phyloP scores from a whole-genome alignment of 169 alveolate genomes.

The Toxoplasma gondii region DNA sequence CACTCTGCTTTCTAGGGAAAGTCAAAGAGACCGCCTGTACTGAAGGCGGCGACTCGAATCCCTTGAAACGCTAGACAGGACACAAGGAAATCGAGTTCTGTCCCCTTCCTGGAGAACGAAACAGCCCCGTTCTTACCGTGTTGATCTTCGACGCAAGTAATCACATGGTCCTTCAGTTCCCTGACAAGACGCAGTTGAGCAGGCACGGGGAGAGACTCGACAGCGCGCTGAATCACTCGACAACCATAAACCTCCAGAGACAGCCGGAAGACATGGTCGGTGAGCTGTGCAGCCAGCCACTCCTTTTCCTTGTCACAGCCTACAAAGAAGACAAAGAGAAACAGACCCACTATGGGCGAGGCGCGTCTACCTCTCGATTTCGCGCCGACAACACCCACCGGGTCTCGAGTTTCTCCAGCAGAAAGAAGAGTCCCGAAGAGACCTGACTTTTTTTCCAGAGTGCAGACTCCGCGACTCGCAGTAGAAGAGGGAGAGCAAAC shows the following conservation, averaged over 20 bases:
- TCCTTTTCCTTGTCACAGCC: slow-evolving; percentile 71
- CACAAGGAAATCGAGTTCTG: too few relatives aligned
- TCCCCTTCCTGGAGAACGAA: too few relatives aligned
- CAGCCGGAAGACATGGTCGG: slow-evolving; percentile 71
- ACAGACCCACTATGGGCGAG: neutral
- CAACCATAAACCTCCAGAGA: slow-evolving; percentile 75
- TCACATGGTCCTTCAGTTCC: slow-evolving; percentile 72
- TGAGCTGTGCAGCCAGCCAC: slow-evolving; percentile 72
- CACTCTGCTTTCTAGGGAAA: too few relatives aligned
- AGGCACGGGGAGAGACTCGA: slow-evolving; percentile 49
- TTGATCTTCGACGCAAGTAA: slow-evolving; percentile 79
- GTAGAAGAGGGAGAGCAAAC: too few relatives aligned
- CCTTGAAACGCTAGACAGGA: too few relatives aligned
- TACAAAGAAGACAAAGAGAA: neutral
- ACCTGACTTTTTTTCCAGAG: too few relatives aligned
- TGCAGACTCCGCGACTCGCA: too few relatives aligned
- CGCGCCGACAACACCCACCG: too few relatives aligned
- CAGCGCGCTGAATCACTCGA: slow-evolving; percentile 70
- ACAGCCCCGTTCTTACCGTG: slow-evolving; percentile 62
- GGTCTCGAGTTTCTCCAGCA: too few relatives aligned
- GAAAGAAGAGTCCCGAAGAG: too few relatives aligned
- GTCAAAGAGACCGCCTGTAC: too few relatives aligned
- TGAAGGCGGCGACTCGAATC: too few relatives aligned
- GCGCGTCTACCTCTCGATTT: neutral
- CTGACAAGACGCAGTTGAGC: slow-evolving; percentile 55